phyloP scores from a whole-genome alignment of 257 asterid genomes.

The Datura wrightii region DNA sequence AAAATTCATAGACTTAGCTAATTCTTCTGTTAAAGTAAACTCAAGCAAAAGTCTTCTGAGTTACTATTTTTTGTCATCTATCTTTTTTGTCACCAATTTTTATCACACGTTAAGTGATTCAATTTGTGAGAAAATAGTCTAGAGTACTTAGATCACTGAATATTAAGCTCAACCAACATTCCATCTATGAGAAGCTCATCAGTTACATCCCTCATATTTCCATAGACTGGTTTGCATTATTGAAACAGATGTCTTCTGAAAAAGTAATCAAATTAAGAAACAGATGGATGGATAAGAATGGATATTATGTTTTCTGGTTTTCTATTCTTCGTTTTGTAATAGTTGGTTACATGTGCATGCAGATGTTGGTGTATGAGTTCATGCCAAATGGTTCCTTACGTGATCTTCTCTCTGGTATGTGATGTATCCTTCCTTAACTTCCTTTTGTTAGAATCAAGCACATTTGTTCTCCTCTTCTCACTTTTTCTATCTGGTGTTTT shows the following conservation, averaged over 20 bases:
- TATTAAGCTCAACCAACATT: constrained; percentile 13
- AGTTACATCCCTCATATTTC: neutral
- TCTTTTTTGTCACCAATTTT: neutral
- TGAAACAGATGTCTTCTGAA: neutral
- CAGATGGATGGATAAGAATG: neutral
- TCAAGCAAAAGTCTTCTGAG: neutral
- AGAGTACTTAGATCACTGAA: neutral
- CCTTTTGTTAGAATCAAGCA: neutral
- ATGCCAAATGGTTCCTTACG: constrained; percentile 32
- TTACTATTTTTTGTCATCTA: neutral
- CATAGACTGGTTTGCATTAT: neutral
- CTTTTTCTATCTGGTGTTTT: neutral
- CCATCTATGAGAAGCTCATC: neutral
- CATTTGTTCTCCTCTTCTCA: neutral
- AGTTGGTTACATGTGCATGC: constrained; percentile 7
- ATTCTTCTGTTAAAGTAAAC: constrained; percentile 16
- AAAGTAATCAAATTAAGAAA: neutral
- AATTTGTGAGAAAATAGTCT: neutral
- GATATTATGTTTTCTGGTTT: neutral
- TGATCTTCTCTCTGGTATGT: constrained; percentile 25
- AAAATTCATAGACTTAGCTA: neutral
- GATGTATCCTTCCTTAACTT: neutral
- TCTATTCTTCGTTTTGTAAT: constrained; percentile 16
- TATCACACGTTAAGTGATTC: neutral
- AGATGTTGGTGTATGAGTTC: constrained; percentile 32